Evolutionary conservation across 176 grass and related monocot species (phyloP).

Genomic region (Neostapfia colusana): DNA sequence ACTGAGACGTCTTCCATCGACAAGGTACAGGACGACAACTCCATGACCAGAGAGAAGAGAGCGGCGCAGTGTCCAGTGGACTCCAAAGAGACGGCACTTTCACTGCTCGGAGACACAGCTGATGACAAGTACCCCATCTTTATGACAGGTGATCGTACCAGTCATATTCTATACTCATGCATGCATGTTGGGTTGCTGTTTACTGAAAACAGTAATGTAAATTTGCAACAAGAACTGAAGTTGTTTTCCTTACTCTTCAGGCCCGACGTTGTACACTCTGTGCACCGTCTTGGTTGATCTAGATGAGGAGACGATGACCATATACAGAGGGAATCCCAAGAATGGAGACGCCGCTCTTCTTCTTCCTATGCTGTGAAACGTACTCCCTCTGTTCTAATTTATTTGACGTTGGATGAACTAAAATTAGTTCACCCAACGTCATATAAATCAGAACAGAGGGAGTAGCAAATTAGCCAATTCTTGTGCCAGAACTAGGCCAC

Average conservation of each 20-base stretch:
- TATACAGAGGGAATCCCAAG: slow-evolving; percentile 68
- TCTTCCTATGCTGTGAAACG: slow-evolving; percentile 41
- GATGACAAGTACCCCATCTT: slow-evolving; percentile 76
- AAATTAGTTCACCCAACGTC: no score
- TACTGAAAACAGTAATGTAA: not conserved
- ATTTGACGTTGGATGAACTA: no score
- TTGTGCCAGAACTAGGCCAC: not conserved
- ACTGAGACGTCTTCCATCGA: not conserved
- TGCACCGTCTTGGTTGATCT: slow-evolving; percentile 81
- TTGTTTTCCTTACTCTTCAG: slow-evolving; percentile 38
- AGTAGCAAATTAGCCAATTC: not conserved
- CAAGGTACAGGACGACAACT: slow-evolving; percentile 77
- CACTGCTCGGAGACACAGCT: slow-evolving; percentile 65
- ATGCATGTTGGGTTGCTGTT: not conserved
- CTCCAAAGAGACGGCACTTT: slow-evolving; percentile 54
- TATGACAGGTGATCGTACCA: slow-evolving; percentile 73
- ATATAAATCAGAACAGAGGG: no score
- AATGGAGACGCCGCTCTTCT: slow-evolving; percentile 29
- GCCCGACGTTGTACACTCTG: slow-evolving; percentile 65
- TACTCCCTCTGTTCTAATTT: no score
- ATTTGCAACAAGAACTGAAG: slow-evolving; percentile 9
- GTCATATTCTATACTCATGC: not conserved
- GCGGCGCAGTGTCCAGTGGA: slow-evolving; percentile 48
- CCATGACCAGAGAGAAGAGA: slow-evolving; percentile 64
- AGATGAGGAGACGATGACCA: slow-evolving; percentile 55